A percentile compares a stretch with the other conserved stretches of the same genome.
phyloP scores from a whole-genome alignment of 192 early-diverging fungal genomes.

The Coemansia sp. region DNA sequence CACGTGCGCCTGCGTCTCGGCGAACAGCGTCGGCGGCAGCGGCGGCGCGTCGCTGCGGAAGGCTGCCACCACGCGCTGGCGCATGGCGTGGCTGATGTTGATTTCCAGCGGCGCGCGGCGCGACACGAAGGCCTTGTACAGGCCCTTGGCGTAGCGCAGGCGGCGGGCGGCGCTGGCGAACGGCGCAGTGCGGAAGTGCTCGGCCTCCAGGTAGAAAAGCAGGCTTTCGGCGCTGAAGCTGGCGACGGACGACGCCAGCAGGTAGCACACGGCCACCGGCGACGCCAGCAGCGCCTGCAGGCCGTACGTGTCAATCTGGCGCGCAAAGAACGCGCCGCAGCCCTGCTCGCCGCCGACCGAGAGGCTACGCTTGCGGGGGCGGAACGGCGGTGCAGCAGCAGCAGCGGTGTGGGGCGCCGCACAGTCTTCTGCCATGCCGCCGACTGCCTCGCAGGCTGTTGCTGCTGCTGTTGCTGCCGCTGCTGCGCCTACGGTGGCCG shows the following conservation, averaged over 20 bases:
- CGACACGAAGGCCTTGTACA: slow-evolving; percentile 51
- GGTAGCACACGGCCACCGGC: slow-evolving; percentile 46
- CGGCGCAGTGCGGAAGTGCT: slow-evolving; percentile 40
- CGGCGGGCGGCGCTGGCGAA: slow-evolving; percentile 24
- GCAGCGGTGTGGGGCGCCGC: slow-evolving; percentile 19
- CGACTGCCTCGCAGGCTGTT: too few species aligned
- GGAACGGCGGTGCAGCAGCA: slow-evolving; percentile 14
- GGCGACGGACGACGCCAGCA: slow-evolving; percentile 38
- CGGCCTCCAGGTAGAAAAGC: slow-evolving; percentile 44
- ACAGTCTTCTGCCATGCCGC: slow-evolving; percentile 4
- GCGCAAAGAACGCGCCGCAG: slow-evolving; percentile 40
- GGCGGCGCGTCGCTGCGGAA: slow-evolving; percentile 21
- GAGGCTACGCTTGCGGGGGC: slow-evolving; percentile 49
- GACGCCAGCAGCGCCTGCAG: slow-evolving; percentile 42
- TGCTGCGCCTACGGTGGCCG: too few species aligned
- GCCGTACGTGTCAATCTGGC: slow-evolving; percentile 52
- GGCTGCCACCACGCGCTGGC: slow-evolving; percentile 19
- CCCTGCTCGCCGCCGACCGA: slow-evolving; percentile 47
- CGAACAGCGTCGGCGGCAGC: slow-evolving; percentile 24
- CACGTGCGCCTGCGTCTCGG: slow-evolving; percentile 38
- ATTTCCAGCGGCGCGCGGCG: slow-evolving; percentile 43
- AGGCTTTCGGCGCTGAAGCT: slow-evolving; percentile 38
- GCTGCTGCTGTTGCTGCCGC: too few species aligned
- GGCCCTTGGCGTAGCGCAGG: slow-evolving; percentile 45
- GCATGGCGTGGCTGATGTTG: slow-evolving; percentile 48